Base-by-base conservation (phyloP, 2,329 filamentous ascomycete species). In the Domatiomyces catenatus region DNA sequence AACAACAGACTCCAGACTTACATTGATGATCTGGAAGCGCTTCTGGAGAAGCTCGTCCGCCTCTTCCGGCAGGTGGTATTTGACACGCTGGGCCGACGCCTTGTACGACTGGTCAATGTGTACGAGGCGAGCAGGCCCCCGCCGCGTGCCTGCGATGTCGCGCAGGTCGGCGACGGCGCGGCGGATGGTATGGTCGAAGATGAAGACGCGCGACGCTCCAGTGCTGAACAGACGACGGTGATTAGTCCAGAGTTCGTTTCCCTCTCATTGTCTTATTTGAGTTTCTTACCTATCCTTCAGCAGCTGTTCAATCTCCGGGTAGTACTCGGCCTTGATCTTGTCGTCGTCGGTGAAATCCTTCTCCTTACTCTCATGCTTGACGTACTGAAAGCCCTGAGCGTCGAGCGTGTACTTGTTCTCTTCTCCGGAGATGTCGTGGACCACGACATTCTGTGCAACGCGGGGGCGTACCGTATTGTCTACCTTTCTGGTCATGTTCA, bases 161-260 rank as follows among this genome's bases (percentile, higher is more conserved):
- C 52, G 54, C 12, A 52, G 53, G 0, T 79, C 71, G 0, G 79
- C 69, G 1, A 67, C 63, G n/a, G 75, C 73, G 5, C 75, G 68
- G 1, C 82, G 75, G 57, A 86, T 81, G 0, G 82, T 85, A 63
- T 86, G 82, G 64, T 86, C 82, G 61, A 86, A 86, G 52, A 85
- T 81, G 52, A 79, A 72, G 8, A 86, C 73, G 20, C 71, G 70
- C 2, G 72, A 64, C 15, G 71, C 76, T 2, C 76, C 76, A 12
- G 77, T 80, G 36, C 75, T 78, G 54, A 18, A 1, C 5, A 26
- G 18, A 12, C 15, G 50, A 39, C 5, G 10, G 3, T 32, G 6
- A 19, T 36, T 47, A 50, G 43, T 53, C 48, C 5, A 47, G n/a
- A n/a, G n/a, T n/a, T n/a, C n/a, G n/a, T n/a, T n/a, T n/a, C n/a